Base-by-base conservation (phyloP, 2,329 filamentous ascomycete species). In the Xylaria arbuscula region DNA sequence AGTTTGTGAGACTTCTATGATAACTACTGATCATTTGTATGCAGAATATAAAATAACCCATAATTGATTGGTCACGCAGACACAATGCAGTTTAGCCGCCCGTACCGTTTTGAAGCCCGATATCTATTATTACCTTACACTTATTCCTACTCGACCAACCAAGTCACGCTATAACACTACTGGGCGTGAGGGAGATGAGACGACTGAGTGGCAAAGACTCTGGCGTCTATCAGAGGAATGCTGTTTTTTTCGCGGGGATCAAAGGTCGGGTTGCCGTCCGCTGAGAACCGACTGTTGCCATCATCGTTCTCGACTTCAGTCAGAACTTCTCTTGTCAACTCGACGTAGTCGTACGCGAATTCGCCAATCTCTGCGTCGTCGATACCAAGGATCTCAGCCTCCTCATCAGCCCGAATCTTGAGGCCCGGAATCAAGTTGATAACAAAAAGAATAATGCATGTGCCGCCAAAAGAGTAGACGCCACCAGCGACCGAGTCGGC, bases 261-360 rank as follows among this genome's bases (percentile, higher is more conserved):
- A 68, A 82, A 83, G 2, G 79, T 70, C 45, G 72, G 78, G 17
- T 75, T 72, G 19, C 78, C 78, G 22, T 82, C 82, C 36, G 76
- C 78, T 5, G 83, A 84, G 71, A 82, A 85, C 42, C 83, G 79
- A 69, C 81, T 85, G 69, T 80, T 84, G 8, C 75, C 80, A 6
- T 77, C 78, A 62, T 85, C 83, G 69, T 79, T 81, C 19, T 85
- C 83, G 9, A 82, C 77, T 53, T 84, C 84, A 68, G 81, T 84
- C 57, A 85, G 76, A 47, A 85, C 82, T 74, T 85, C 84, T 42
- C 80, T 74, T 28, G 80, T 83, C 72, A 96, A 84, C 84, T 97
- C 93, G 72, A 97, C 93, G 75, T 97, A 97, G 80, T 97, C 94
- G 79, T 97, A 97, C n/a, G 93, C 94, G 78, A 96, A 97, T 83